phyloP scores from a whole-genome alignment of 2,329 filamentous ascomycete species.

The Calonectria crousiana region DNA sequence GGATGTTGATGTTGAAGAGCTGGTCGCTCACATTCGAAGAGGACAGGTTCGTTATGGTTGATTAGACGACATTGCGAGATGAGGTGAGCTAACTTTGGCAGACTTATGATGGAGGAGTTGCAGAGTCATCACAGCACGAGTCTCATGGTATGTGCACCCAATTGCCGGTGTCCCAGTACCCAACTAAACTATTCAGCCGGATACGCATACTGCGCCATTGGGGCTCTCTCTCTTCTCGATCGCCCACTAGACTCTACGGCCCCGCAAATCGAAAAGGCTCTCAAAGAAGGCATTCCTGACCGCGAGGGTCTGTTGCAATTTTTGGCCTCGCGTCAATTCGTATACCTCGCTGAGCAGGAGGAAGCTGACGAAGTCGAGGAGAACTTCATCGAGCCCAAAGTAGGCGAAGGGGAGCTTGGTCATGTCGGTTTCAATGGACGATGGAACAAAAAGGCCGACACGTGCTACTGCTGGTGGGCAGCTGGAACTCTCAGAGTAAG shows the following conservation, averaged over 20 bases:
- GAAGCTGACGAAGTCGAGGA: conserved; percentile 60
- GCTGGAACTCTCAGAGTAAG: conserved; percentile 69
- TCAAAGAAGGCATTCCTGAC: conserved; percentile 52
- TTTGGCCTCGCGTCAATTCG: conserved; percentile 74
- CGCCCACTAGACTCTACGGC: conserved; percentile 60
- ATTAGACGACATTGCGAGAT: not conserved
- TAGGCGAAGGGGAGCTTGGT: conserved; percentile 51
- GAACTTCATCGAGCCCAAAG: conserved; percentile 49
- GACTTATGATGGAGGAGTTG: conserved; percentile 88
- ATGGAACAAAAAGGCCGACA: conserved; percentile 91
- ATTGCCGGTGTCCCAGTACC: conserved; percentile 10
- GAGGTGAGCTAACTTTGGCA: conserved; percentile 49
- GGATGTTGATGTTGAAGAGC: conserved; percentile 80
- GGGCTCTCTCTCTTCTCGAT: conserved; percentile 81
- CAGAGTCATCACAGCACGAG: conserved; percentile 82
- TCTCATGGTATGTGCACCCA: conserved; percentile 74
- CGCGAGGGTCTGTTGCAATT: conserved; percentile 59
- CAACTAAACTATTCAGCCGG: conserved; percentile 69
- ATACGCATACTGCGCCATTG: conserved; percentile 90
- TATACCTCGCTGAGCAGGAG: conserved; percentile 64
- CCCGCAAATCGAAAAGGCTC: conserved; percentile 37
- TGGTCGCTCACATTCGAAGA: conserved; percentile 77
- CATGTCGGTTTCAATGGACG: conserved; percentile 89
- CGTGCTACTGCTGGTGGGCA: conserved; percentile 97
- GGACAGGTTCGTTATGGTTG: conserved; percentile 60